Evolutionary conservation across 805 yeast genomes (phyloP).

Genomic region (Pichia pseudocactophila): DNA sequence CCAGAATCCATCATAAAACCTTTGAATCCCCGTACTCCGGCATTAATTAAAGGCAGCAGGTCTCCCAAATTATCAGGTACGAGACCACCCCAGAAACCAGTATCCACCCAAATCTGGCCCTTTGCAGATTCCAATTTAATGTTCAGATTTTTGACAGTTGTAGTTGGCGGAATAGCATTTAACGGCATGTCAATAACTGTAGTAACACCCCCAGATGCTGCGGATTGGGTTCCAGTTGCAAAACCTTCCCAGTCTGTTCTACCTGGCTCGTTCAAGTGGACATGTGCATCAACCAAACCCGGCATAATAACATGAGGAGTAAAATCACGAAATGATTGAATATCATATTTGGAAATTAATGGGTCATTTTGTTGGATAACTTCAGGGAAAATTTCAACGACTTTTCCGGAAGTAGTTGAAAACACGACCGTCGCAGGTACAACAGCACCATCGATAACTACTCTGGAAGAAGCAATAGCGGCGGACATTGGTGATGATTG

Average conservation of each 20-base stretch:
- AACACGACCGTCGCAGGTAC: conserved; percentile 59
- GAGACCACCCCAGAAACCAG: conserved; percentile 95
- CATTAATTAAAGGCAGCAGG: conserved; percentile 63
- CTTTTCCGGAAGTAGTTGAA: conserved; percentile 48
- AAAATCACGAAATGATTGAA: conserved; percentile 40
- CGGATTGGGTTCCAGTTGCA: conserved; percentile 91
- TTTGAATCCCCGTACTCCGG: conserved; percentile 92
- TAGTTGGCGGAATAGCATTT: conserved; percentile 94
- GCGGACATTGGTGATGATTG: conserved; percentile 40
- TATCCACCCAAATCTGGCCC: conserved; percentile 84
- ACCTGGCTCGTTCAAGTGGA: conserved; percentile 95
- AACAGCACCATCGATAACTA: conserved; percentile 39
- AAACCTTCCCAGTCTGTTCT: conserved; percentile 98
- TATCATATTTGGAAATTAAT: conserved; percentile 33
- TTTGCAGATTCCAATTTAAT: conserved; percentile 70
- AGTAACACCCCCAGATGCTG: conserved; percentile 94
- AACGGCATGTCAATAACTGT: conserved; percentile 94
- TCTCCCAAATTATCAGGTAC: conserved; percentile 69
- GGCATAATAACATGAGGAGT: conserved; percentile 68
- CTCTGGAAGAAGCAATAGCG: conserved; percentile 55
- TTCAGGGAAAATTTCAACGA: conserved; percentile 40
- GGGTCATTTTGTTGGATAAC: conserved; percentile 34
- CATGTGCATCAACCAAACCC: conserved; percentile 90
- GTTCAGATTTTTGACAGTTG: conserved; percentile 68
- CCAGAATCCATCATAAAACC: conserved; percentile 90